Percentiles rank a stretch among this genome's conserved stretches.
phyloP scores from a whole-genome alignment of 805 yeast species.

The Ogataea glucozyma region DNA sequence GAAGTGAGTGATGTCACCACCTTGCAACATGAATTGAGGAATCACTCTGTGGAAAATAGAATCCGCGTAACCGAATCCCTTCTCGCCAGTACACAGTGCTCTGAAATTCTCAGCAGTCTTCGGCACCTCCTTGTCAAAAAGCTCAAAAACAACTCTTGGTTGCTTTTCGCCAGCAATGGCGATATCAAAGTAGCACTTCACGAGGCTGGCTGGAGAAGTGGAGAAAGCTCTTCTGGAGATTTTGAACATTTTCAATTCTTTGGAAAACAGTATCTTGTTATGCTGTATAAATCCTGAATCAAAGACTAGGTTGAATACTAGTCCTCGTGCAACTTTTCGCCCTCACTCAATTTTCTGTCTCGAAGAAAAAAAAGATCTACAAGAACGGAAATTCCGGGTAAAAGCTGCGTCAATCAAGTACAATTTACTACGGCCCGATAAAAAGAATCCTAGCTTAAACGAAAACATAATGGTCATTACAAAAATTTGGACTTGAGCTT shows the following conservation, averaged over 20 bases:
- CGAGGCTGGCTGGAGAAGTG: constrained; percentile 43
- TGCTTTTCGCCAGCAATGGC: constrained; percentile 53
- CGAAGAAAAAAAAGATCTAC: neutral
- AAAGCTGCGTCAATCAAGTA: constrained; percentile 6
- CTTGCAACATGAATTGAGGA: constrained; percentile 96
- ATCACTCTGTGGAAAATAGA: constrained; percentile 95
- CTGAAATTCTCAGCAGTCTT: constrained; percentile 96
- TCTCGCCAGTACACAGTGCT: constrained; percentile 85
- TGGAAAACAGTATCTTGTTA: neutral
- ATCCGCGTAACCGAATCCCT: constrained; percentile 85
- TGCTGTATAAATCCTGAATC: too few relatives aligned
- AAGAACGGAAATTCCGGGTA: constrained; percentile 1
- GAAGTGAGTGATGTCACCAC: constrained; percentile 81
- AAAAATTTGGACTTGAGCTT: constrained; percentile 16
- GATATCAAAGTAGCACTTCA: constrained; percentile 59
- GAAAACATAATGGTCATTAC: constrained; percentile 2
- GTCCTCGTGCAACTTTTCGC: neutral
- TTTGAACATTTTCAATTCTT: constrained; percentile 22
- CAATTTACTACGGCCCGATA: too few relatives aligned
- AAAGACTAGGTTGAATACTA: neutral
- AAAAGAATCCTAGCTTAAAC: too few relatives aligned
- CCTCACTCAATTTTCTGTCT: neutral
- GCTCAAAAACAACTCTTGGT: constrained; percentile 72
- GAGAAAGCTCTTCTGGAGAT: constrained; percentile 50
- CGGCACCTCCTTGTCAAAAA: constrained; percentile 89